These are phyloP conservation scores for Prillingera fragicola DNA, from an alignment of 1,284 basidiomycete genomes.

Conservation along the genomic window DNA sequence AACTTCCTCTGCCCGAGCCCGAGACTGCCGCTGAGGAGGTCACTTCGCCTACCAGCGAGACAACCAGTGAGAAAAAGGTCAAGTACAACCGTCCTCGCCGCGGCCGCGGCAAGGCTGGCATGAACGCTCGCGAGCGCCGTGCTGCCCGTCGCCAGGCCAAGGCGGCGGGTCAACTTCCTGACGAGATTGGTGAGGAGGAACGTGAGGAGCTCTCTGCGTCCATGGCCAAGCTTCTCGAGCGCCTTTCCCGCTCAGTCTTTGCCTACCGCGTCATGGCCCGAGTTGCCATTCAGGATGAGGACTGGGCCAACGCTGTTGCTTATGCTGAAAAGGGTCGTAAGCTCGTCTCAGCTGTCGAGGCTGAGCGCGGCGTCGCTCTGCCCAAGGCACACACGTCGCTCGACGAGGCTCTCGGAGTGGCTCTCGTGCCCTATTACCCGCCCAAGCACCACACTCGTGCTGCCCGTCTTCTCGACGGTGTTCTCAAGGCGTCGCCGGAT, in stretches of 20 bases:
- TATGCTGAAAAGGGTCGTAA: slow-evolving; percentile 65
- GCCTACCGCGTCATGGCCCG: slow-evolving; percentile 66
- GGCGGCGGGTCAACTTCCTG: slow-evolving; percentile 32
- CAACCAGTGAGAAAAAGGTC: neutral
- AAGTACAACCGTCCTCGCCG: slow-evolving; percentile 20
- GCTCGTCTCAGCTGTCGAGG: slow-evolving; percentile 57
- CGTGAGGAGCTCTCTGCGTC: slow-evolving; percentile 40
- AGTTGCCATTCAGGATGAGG: slow-evolving; percentile 67
- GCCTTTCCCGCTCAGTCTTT: slow-evolving; percentile 60
- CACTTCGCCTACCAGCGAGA: slow-evolving; percentile 9
- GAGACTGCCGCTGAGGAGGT: slow-evolving; percentile 38
- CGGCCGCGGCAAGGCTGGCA: slow-evolving; percentile 10
- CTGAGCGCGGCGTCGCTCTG: slow-evolving; percentile 55
- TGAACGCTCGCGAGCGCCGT: slow-evolving; percentile 35
- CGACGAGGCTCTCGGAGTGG: slow-evolving; percentile 47
- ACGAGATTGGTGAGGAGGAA: slow-evolving; percentile 40
- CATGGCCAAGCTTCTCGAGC: slow-evolving; percentile 38
- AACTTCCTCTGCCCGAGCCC: slow-evolving; percentile 52
- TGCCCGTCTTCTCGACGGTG: slow-evolving; percentile 62
- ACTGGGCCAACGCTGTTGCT: slow-evolving; percentile 69
- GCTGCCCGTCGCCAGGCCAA: slow-evolving; percentile 29
- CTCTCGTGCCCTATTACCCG: slow-evolving; percentile 77
- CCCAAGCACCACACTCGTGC: slow-evolving; percentile 86
- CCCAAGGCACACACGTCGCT: slow-evolving; percentile 30
- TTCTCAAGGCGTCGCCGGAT: slow-evolving; percentile 59